Evolutionary conservation across 2,329 filamentous ascomycete genomes (phyloP).

Genomic region (Rhynchosporium agropyri): DNA sequence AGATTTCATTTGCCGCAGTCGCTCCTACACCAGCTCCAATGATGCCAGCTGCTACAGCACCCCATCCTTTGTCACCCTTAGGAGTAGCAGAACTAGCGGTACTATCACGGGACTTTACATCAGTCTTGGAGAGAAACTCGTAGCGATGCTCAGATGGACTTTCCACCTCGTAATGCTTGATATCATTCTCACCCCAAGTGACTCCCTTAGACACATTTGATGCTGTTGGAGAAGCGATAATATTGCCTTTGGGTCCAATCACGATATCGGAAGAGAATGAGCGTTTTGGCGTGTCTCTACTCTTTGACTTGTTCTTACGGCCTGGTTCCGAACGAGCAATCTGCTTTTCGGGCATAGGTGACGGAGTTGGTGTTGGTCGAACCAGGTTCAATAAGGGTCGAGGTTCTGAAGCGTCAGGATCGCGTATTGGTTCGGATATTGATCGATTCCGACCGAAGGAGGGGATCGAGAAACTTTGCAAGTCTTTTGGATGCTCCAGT

Average conservation of each 20-base stretch:
- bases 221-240: slow-evolving; percentile 47
- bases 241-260: slow-evolving; percentile 48
- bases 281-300: slow-evolving; percentile 20
- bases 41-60: slow-evolving; percentile 54
- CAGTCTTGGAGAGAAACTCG: slow-evolving; percentile 36
- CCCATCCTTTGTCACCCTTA: slow-evolving; percentile 49
- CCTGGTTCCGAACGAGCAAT: slow-evolving; percentile 27
- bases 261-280: slow-evolving; percentile 43
- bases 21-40: slow-evolving; percentile 46
- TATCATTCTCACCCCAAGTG: slow-evolving; percentile 67
- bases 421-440: slow-evolving; percentile 43
- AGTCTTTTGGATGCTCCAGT: slow-evolving; percentile 54
- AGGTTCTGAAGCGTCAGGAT: slow-evolving; percentile 35
- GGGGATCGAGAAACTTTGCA: slow-evolving; percentile 44
- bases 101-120: slow-evolving; percentile 38
- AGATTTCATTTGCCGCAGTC: slow-evolving; percentile 35
- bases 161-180: slow-evolving; percentile 64
- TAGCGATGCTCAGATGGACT: slow-evolving; percentile 52
- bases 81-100: slow-evolving; percentile 39
- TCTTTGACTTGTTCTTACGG: slow-evolving; percentile 23
- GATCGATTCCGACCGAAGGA: slow-evolving; percentile 42
- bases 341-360: slow-evolving; percentile 52
- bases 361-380: slow-evolving; percentile 58
- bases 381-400: slow-evolving; percentile 63
- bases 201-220: slow-evolving; percentile 58